Conservation (phyloP, 495 filamentous ascomycete genomes). For the Lasiosphaeris hirsuta region DNA sequence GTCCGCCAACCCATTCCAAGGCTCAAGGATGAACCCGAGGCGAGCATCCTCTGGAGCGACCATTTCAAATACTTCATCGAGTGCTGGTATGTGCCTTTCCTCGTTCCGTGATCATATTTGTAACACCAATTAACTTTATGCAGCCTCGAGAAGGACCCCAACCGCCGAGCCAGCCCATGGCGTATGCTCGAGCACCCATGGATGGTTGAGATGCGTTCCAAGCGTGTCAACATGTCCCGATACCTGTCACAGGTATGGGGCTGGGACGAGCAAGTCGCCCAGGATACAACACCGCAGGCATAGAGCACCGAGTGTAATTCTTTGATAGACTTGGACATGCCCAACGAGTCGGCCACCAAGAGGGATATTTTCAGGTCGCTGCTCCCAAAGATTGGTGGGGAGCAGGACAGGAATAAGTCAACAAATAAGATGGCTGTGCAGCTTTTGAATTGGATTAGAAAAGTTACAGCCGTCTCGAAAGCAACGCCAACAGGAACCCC, state of each 20-base stretch:
- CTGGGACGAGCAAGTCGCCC: slow-evolving; percentile 59
- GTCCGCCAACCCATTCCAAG: slow-evolving; percentile 94
- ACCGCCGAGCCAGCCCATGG: slow-evolving; percentile 87
- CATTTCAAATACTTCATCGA: slow-evolving; percentile 99
- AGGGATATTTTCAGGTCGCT: no score
- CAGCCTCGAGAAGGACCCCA: slow-evolving; percentile 90
- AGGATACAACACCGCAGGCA: background rate
- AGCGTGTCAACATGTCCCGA: slow-evolving; percentile 93
- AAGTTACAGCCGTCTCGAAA: no score
- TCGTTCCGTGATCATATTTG: background rate
- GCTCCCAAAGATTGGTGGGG: background rate
- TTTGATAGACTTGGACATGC: no score
- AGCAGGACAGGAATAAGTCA: background rate
- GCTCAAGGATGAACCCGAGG: slow-evolving; percentile 85
- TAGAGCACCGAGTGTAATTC: background rate
- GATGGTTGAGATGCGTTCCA: slow-evolving; percentile 92
- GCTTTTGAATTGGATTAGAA: no score
- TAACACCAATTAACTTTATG: background rate
- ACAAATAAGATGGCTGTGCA: no score
- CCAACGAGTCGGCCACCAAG: no score
- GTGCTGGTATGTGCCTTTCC: slow-evolving; percentile 76
- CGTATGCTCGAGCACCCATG: slow-evolving; percentile 99
- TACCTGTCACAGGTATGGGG: slow-evolving; percentile 94
- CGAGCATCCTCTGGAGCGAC: slow-evolving; percentile 84
- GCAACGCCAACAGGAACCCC: no score